A percentile compares a stretch with the other conserved stretches of the same genome.
Evolutionary conservation across 2,329 filamentous ascomycete species (phyloP).

Genomic region (Cladorrhinum sp.): DNA sequence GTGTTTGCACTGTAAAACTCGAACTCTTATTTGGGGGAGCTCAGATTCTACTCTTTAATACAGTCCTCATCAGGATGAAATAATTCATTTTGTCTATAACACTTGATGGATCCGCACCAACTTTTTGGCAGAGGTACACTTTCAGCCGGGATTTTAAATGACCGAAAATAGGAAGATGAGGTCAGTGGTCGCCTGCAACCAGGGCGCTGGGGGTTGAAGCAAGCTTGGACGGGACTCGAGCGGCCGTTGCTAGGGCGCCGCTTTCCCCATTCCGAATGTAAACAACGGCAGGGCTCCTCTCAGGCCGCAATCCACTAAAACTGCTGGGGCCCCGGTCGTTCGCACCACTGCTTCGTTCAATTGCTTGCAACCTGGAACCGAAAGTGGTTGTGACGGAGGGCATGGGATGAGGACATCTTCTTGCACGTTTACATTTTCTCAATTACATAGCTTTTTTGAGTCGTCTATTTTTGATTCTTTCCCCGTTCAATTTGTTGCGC

Average conservation of each 20-base stretch:
- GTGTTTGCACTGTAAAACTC: too few relatives aligned
- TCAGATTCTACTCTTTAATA: too few relatives aligned
- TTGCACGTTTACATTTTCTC: neutral
- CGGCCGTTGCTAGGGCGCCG: constrained; percentile 19
- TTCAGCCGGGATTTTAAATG: constrained; percentile 13
- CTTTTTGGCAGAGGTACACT: neutral
- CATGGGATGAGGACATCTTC: constrained; percentile 23
- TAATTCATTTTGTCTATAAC: too few relatives aligned
- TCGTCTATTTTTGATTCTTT: constrained; percentile 3
- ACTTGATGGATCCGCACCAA: too few relatives aligned
- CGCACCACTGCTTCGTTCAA: constrained; percentile 1
- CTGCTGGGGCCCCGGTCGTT: constrained; percentile 23
- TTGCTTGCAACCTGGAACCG: constrained; percentile 9
- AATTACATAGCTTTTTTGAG: neutral
- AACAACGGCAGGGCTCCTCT: constrained; percentile 21
- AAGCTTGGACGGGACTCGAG: neutral
- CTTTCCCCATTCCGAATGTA: constrained; percentile 20
- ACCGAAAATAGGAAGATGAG: constrained; percentile 8
- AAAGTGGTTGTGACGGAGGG: constrained; percentile 18
- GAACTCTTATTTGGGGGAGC: too few relatives aligned
- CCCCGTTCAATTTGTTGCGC: constrained; percentile 8
- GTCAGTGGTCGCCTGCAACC: neutral
- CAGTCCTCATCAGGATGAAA: too few relatives aligned
- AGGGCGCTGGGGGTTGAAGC: neutral
- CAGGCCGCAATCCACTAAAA: constrained; percentile 18